Evolutionary conservation across 768 basidiomycete species (phyloP).

Genomic region (Hericium erinaceus): DNA sequence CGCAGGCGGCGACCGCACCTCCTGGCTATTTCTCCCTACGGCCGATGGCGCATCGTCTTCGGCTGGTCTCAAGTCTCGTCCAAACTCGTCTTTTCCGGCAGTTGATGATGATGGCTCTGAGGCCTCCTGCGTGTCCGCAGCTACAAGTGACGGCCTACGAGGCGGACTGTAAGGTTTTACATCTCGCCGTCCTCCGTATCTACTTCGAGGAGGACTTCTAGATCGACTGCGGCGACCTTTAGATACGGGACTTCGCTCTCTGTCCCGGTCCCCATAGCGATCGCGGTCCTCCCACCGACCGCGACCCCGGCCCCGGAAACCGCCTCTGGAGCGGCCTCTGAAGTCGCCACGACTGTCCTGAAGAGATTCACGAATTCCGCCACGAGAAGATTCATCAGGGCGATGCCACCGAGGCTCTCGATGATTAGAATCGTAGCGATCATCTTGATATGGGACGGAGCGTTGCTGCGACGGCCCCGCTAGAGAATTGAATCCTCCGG

Average conservation of each 20-base stretch:
- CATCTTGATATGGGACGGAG: constrained; percentile 4
- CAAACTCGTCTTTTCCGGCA: constrained; percentile 75
- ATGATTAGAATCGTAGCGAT: constrained; percentile 15
- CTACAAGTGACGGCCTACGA: constrained; percentile 16
- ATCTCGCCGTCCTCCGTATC: constrained; percentile 40
- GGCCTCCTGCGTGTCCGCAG: constrained; percentile 7
- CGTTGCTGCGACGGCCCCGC: background rate
- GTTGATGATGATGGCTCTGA: constrained; percentile 14
- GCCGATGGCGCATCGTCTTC: constrained; percentile 17
- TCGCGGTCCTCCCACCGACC: constrained; percentile 57
- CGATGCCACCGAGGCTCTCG: background rate
- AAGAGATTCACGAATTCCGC: constrained; percentile 17
- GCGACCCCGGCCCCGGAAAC: constrained; percentile 51
- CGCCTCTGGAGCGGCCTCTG: constrained; percentile 47
- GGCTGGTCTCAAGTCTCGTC: constrained; percentile 68
- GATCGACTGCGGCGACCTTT: constrained; percentile 57
- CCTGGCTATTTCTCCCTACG: constrained; percentile 4
- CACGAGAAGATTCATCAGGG: background rate
- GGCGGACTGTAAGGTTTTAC: constrained; percentile 54
- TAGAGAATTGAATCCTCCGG: background rate
- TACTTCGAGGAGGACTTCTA: constrained; percentile 54
- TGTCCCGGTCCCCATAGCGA: constrained; percentile 34
- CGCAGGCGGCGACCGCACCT: constrained; percentile 12
- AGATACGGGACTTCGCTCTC: constrained; percentile 27
- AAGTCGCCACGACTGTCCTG: constrained; percentile 41